Base-by-base conservation (phyloP, 164 flowering plant genomes). In the Nymphaea thermarum region DNA sequence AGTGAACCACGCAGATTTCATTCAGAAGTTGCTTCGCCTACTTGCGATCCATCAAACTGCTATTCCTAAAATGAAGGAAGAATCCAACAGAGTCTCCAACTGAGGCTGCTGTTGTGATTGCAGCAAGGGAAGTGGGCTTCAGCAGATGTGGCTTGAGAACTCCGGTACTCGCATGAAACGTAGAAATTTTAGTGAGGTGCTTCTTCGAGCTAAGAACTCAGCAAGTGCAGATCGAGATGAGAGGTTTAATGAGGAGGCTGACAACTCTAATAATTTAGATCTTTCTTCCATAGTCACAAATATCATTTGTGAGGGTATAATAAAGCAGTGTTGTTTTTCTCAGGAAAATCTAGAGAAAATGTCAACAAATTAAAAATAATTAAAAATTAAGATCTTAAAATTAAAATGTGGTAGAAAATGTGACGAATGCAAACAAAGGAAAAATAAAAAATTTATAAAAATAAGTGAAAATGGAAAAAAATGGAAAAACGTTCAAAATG, bases 31-130 rank as follows among this genome's bases (percentile, higher is more conserved):
- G 68, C 75, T 94, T 43, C 87, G 85, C 4, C 60, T 94, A 61
- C 65, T 94, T 70, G 96, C 97, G 43, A 64, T 89, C 43, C 91
- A 97, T 66, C 98, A 94, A 59, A 89, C 96, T 3, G 97, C 89
- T 36, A 87, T 94, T 64, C 95, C 98, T 43, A 97, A 91, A 68
- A 79, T 85, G 63, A 85, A 91, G 77, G 91, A 84, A 70, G 80
- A 65, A 15, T 81, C 84, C 0, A 84, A 85, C 5, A 83, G 98
- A 94, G 69, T 94, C 98, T 44, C 98, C 98, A n/a, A 97, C 91
- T 77, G 98, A 94, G 79, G 93, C 97, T n/a, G 95, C 98, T 44
- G 91, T 94, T 81, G 97, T 94, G 60, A 81, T 91, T 79, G 97
- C 98, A 44, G 97, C 98, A 43, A 83, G 90, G 78, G 95, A 94